Conservation (phyloP, 164 flowering plant species). For the Aristolochia fimbriata region DNA sequence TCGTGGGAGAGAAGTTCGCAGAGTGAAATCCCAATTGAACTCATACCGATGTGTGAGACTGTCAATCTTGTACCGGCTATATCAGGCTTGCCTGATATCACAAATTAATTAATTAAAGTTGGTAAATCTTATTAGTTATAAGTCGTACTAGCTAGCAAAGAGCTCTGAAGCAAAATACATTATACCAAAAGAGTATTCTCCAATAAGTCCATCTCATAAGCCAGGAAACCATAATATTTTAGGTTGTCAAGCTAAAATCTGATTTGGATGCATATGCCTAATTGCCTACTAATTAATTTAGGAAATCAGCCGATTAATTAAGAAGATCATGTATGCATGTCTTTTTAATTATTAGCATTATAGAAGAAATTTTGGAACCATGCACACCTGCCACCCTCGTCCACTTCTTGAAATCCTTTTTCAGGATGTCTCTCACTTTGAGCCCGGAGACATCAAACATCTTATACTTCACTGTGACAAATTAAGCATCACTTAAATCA, state of each 20-base stretch:
- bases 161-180: no score
- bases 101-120: no score
- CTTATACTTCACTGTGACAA: constrained; percentile 45
- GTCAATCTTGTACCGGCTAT: constrained; percentile 25
- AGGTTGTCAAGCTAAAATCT: no score
- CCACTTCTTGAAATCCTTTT: constrained; percentile 73
- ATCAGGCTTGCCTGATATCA: constrained; percentile 33
- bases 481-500: neutral
- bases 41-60: constrained; percentile 47
- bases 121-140: no score
- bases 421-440: constrained; percentile 45
- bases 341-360: neutral
- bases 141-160: no score
- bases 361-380: neutral
- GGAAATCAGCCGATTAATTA: no score
- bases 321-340: no score
- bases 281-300: no score
- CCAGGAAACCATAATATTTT: no score
- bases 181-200: no score
- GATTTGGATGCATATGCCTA: no score
- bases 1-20: constrained; percentile 39
- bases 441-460: constrained; percentile 44
- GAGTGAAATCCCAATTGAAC: constrained; percentile 53
- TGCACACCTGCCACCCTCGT: constrained; percentile 33
- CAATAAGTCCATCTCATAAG: no score